Base-by-base conservation (phyloP, 768 basidiomycete species). In the Pleurotus salmoneostramineus region DNA sequence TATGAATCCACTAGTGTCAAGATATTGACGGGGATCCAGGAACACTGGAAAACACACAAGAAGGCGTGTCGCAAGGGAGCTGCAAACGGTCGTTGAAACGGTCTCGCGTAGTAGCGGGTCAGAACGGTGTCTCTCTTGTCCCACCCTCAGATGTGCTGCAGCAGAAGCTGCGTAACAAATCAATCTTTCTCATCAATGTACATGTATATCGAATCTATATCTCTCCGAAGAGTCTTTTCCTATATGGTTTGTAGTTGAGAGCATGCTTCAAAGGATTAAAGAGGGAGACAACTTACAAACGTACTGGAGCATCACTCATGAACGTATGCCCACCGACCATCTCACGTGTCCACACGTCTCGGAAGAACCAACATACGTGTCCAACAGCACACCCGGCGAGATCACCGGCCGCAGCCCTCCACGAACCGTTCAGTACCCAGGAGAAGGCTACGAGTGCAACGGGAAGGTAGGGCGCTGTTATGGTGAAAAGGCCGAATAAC, bases 401-500 rank as follows among this genome's bases (percentile, higher is more conserved):
- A 66, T 93, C 90, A 4, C 88, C 88, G 0, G 88, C 85, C 0
- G 93, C 90, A 17, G 90, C 92, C 62, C 81, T 83, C 90, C 87
- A 93, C 3, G 88, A 88, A 4, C 92, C 93, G 62, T 85, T 92
- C 36, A 89, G 75, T 31, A 89, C 71, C 90, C 90, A 91, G 0
- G 89, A 89, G 66, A 98, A 91, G 0, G 78, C 89, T 17, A 98
- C 91, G 35, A 98, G 87, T 0, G 93, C 94, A 33, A 95, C 72
- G 2, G 96, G 96, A 5, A 99, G 86, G 71, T 99, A 98, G 0
- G 96, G 93, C 0, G 96, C 96, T 0, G 93, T 89, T 66, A 99
- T 95, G 3, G 93, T 98, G 65, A 98, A 80, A 31, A 98, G 77
- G 6, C 96, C 96, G 64, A 99, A 97, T 12, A 99, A 83, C 2